Evolutionary conservation across 257 asterid species (phyloP), one percentile per base, ranked within the genome.

Genomic region (Capsicum chinense): DNA sequence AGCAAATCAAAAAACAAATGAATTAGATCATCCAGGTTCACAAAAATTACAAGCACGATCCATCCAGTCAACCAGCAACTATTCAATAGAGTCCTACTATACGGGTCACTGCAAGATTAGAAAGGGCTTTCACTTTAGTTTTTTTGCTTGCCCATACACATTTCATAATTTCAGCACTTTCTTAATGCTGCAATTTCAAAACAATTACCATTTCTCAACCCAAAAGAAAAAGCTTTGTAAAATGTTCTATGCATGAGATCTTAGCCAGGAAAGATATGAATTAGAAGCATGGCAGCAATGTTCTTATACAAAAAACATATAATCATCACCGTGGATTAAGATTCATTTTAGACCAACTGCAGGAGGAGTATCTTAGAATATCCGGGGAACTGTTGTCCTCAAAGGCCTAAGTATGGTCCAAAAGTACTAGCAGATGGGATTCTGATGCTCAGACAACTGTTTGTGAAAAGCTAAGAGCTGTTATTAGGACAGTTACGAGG

Each of bases 361-460:
- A 35, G 50, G 17, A 67, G 50, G 74, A 35, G 33, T 26, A 26
- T 50, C 0, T 35, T 37, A 67, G 21, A 37, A 14, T 3, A 67
- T 67, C 50, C 7, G 7, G 74, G 74, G 37, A 37, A 47, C 12
- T 37, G 56, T 42, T 42, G 79, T 69, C 79, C 56, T 69, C 68
- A 60, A 60, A 60, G 68, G 19, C 68, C 47, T 33, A 70, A 17
- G 33, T 10, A n/a, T 71, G 58, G 79, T 71, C 57, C 57, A 71
- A 47, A 48, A 47, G 79, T 10, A 71, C 11, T 44, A 71, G 79
- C 54, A 71, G 79, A 71, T 47, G 79, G 79, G 10, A 71, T 71
- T 71, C 57, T 1, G 37, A 47, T 47, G 57, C 79, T 44, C 79
- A 44, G 79, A 71, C 78, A 68, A 68, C 26, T 68, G 9, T 68